Conservation (phyloP, 495 filamentous ascomycete genomes). For the Neurospora sp. region DNA sequence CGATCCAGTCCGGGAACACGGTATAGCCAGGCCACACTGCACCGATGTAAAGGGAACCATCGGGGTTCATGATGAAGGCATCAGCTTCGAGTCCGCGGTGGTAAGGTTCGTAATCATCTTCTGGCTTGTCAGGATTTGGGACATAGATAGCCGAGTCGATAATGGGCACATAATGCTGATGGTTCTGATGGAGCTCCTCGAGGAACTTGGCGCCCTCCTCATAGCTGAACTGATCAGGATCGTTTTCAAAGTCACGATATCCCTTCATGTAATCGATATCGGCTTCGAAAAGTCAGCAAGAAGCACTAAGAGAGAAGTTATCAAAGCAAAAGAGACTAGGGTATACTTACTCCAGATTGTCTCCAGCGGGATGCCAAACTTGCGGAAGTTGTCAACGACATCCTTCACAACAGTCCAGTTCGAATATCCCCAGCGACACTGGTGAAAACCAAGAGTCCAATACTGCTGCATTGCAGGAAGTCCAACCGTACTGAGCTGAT, state of each 20-base stretch:
- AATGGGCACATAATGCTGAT: conserved; percentile 73
- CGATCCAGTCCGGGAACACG: conserved; percentile 43
- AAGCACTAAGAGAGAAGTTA: conserved; percentile 31
- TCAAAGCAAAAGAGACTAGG: background rate
- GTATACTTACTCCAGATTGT: conserved; percentile 52
- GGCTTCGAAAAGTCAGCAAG: conserved; percentile 39
- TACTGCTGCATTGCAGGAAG: conserved; percentile 79
- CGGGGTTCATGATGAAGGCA: conserved; percentile 57
- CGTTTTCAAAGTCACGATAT: conserved; percentile 63
- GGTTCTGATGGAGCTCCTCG: conserved; percentile 49
- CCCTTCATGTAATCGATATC: conserved; percentile 77
- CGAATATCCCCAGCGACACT: conserved; percentile 74
- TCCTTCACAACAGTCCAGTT: conserved; percentile 66
- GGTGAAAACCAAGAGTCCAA: conserved; percentile 78
- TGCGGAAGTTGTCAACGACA: conserved; percentile 67
- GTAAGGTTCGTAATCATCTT: conserved; percentile 61
- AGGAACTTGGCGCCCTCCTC: conserved; percentile 58
- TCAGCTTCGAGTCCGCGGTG: conserved; percentile 53
- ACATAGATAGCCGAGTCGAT: conserved; percentile 77
- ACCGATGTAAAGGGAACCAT: conserved; percentile 64
- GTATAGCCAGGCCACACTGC: conserved; percentile 85
- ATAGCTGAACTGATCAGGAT: conserved; percentile 55
- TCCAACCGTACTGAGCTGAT: conserved; percentile 58
- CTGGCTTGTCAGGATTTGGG: conserved; percentile 60
- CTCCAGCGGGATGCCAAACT: conserved; percentile 68